Conservation (phyloP, 2,329 filamentous ascomycete genomes). For the Pyrenochaeta sp. region DNA sequence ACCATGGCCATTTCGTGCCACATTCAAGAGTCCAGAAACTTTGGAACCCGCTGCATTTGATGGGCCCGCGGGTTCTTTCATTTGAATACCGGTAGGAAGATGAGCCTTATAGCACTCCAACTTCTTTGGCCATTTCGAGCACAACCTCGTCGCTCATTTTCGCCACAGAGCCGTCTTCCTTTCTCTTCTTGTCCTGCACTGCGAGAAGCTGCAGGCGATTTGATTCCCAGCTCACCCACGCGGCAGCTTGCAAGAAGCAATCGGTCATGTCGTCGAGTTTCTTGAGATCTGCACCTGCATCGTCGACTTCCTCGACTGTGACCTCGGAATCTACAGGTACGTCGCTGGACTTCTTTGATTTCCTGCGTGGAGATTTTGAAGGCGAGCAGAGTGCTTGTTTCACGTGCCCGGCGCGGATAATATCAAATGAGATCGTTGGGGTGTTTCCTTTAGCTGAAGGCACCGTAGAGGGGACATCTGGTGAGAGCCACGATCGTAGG, state of each 20-base stretch:
- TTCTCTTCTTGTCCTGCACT: constrained; percentile 1
- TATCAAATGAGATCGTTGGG: constrained; percentile 25
- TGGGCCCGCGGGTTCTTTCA: no score
- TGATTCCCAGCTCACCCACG: constrained; percentile 78
- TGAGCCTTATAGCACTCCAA: no score
- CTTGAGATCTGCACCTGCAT: constrained; percentile 20
- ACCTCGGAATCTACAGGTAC: constrained; percentile 19
- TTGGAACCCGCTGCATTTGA: not conserved
- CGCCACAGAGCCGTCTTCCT: not conserved
- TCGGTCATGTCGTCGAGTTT: constrained; percentile 86
- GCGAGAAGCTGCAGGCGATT: constrained; percentile 51
- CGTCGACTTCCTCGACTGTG: constrained; percentile 4
- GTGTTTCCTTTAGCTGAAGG: constrained; percentile 6
- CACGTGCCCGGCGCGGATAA: constrained; percentile 13
- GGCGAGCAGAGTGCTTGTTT: constrained; percentile 15
- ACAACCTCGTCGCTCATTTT: constrained; percentile 11
- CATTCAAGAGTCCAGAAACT: not conserved
- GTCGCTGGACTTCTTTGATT: constrained; percentile 7
- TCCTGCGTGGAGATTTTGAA: constrained; percentile 11
- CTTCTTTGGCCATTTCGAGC: constrained; percentile 13
- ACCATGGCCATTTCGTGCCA: no score
- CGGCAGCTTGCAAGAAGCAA: constrained; percentile 77
- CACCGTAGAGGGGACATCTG: constrained; percentile 11
- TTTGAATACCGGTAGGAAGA: no score
- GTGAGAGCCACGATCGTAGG: constrained; percentile 51